Percentiles rank a stretch among this genome's conserved stretches.
These are phyloP conservation scores for Phialemoniopsis sp. DNA, from an alignment of 2,329 filamentous ascomycete genomes.

Conservation along the genomic window DNA sequence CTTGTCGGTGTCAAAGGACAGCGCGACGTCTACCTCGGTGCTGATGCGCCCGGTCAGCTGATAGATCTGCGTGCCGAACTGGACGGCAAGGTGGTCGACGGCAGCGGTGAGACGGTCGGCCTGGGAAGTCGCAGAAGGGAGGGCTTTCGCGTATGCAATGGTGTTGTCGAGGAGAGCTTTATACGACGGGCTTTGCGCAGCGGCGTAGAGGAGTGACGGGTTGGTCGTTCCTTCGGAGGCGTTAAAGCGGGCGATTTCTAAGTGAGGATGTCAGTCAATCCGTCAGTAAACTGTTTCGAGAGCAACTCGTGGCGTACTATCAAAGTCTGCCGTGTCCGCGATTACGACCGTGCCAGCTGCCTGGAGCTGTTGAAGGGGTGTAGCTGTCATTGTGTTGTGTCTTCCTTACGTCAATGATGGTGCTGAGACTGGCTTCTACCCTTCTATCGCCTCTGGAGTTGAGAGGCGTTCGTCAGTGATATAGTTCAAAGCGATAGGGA, in stretches of 20 bases:
- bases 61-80: constrained; percentile 75
- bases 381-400: neutral
- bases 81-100: constrained; percentile 68
- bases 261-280: too few species aligned
- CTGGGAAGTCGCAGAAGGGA: constrained; percentile 31
- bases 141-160: constrained; percentile 61
- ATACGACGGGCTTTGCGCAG: constrained; percentile 73
- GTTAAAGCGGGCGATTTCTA: constrained; percentile 77
- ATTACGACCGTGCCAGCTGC: constrained; percentile 6
- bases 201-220: constrained; percentile 72
- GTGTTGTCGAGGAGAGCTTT: constrained; percentile 65
- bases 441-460: too few species aligned
- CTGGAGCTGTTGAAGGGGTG: constrained; percentile 7
- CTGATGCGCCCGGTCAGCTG: constrained; percentile 74
- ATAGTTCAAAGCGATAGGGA: too few species aligned
- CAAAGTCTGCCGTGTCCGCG: constrained; percentile 7
- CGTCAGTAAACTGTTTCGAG: too few species aligned
- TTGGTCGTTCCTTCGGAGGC: constrained; percentile 80
- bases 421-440: too few species aligned
- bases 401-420: too few species aligned
- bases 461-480: too few species aligned
- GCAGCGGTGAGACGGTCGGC: constrained; percentile 67
- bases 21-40: constrained; percentile 70
- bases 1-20: constrained; percentile 69
- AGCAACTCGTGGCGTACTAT: neutral